Evolutionary conservation across 306 rosid genomes (phyloP), one percentile per base, ranked within the genome.

Genomic region (Quercus aquifolioides): DNA sequence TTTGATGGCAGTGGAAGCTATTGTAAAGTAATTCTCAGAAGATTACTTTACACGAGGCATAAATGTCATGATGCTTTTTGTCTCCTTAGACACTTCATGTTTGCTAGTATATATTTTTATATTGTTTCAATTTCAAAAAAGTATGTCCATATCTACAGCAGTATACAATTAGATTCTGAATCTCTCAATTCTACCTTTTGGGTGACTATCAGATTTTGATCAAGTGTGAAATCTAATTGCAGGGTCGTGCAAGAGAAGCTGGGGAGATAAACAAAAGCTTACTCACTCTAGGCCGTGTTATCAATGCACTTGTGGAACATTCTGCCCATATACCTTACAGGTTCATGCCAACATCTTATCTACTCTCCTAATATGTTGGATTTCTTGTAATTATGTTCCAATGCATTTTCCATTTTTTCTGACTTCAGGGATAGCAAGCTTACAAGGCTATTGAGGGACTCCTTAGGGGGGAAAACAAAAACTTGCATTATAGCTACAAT

Each of bases 201-300:
- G 56, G 11, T 72, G 31, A 17, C 25, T 5, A 79, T 76, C 71
- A 19, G 33, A 76, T 51, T 23, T 51, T 46, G 55, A 51, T 76
- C n/a, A 52, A 77, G 41, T 69, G 20, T 41, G 18, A 25, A 51
- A 54, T 67, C 64, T 21, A 80, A 77, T 83, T 87, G 70, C 86
- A 95, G 99, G 91, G 93, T 55, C 97, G 98, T 60, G 99, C 99
- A 55, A 89, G 99, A 88, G 99, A 95, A 90, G 99, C 99, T 4
- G 99, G 99, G 80, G 99, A 95, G 91, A 95, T 95, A 85, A 95
- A 95, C 82, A 95, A 95, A 87, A 95, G 99, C 96, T 82, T 95
- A 81, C 97, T 95, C 84, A 95, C 99, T 46, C 84, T 95, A 35
- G 99, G 99, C 54, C 97, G 99, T 69, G 98, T 93, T 76, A 95